Percentiles rank a stretch among this genome's conserved stretches.
These are phyloP conservation scores for Fusarium protoensiforme DNA, from an alignment of 2,329 filamentous ascomycete species.

Conservation along the genomic window DNA sequence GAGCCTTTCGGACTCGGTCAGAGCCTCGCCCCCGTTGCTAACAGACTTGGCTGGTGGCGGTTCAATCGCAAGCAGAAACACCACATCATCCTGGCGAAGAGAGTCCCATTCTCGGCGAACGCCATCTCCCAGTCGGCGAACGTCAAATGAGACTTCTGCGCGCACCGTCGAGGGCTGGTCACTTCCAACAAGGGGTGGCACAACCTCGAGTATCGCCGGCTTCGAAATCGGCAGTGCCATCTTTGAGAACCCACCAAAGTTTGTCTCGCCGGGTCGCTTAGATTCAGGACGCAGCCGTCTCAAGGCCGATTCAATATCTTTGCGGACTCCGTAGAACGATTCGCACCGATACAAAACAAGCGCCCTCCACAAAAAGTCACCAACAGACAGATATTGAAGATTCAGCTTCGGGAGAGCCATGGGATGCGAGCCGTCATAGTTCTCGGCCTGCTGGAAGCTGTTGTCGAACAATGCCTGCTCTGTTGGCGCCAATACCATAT, in stretches of 20 bases:
- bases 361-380: slow-evolving; percentile 97
- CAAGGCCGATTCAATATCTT: slow-evolving; percentile 86
- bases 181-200: slow-evolving; percentile 84
- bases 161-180: slow-evolving; percentile 85
- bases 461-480: slow-evolving; percentile 84
- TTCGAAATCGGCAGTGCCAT: slow-evolving; percentile 92
- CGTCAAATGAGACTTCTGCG: slow-evolving; percentile 86
- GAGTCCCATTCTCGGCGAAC: slow-evolving; percentile 90
- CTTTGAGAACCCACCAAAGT: slow-evolving; percentile 86
- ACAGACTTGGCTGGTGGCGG: slow-evolving; percentile 63
- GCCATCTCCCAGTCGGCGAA: slow-evolving; percentile 80
- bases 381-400: slow-evolving; percentile 92
- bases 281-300: slow-evolving; percentile 80
- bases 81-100: slow-evolving; percentile 85
- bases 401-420: slow-evolving; percentile 95
- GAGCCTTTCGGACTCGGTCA: slow-evolving; percentile 66
- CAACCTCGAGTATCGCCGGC: slow-evolving; percentile 87
- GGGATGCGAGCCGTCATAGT: slow-evolving; percentile 87
- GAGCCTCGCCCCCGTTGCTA: slow-evolving; percentile 61
- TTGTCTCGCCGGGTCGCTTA: slow-evolving; percentile 71
- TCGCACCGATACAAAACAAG: slow-evolving; percentile 90
- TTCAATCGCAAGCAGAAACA: slow-evolving; percentile 86
- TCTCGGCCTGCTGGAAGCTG: slow-evolving; percentile 82
- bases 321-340: slow-evolving; percentile 92
- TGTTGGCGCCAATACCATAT: slow-evolving; percentile 83